Evolutionary conservation across 306 rosid species (phyloP), one percentile per base, ranked within the genome.

Genomic region (Cucurbita pepo): DNA sequence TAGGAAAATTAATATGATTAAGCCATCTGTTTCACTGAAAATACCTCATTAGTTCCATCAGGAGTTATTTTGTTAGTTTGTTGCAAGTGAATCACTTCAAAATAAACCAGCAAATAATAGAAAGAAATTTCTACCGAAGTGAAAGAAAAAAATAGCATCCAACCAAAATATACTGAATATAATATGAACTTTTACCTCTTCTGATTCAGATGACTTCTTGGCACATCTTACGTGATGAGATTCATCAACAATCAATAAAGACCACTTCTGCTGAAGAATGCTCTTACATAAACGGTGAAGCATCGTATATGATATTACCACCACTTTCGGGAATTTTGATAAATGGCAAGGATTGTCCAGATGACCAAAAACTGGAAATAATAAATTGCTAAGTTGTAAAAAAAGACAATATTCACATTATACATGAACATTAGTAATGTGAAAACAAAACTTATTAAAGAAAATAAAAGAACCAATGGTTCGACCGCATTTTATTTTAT

Each of bases 231-330:
- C 84, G 51, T 90, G 96, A 84, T 94, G 98, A 76, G 97, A 94
- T 80, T 94, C 98, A 80, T 94, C 98, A 76, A 89, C 88, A 83
- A 94, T 86, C 69, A 90, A 16, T 72, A 89, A 83, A 83, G 89
- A 89, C 98, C 98, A 94, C 57, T 94, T 87, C 52, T 56, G 86
- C 41, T 83, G 85, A 82, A 90, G 88, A 88, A 90, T 90, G 84
- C 87, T 90, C 80, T 89, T 89, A 76, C 84, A 82, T 81, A 94
- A 77, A 62, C 87, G 98, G 69, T 89, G 84, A 67, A 94, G 98
- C 98, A 94, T 94, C 54, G 89, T 90, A 77, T 85, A 90, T 76
- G 98, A 94, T 71, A 89, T 90, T 75, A 94, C 98, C 80, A 94
- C 98, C 72, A 88, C 82, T 83, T 71, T 87, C 3, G 97, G 98